phyloP scores from a whole-genome alignment of 306 rosid genomes.

The Astragalus membranaceus region DNA sequence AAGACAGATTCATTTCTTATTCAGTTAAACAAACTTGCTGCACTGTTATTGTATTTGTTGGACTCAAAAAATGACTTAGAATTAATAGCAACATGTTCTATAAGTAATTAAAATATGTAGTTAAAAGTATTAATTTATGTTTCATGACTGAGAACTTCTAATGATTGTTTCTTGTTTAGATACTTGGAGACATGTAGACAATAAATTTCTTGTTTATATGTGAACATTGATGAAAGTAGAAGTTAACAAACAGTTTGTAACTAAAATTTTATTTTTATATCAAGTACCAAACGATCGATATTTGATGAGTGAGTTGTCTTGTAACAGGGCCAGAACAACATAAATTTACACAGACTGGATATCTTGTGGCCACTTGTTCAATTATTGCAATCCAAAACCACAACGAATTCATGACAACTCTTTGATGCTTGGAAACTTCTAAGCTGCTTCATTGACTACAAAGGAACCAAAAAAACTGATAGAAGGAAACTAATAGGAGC shows the following conservation, averaged over 20 bases:
- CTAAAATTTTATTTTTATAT: neutral
- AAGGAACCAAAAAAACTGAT: neutral
- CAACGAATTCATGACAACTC: conserved; percentile 23
- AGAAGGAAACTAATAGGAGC: neutral
- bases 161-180: neutral
- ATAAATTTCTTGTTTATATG: neutral
- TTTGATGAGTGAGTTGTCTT: conserved; percentile 15
- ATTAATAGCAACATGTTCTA: neutral
- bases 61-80: neutral
- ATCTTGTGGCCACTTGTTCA: conserved; percentile 94
- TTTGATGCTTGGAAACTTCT: conserved; percentile 20
- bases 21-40: neutral
- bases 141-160: neutral
- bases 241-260: neutral
- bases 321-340: conserved; percentile 75
- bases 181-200: neutral
- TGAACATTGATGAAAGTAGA: neutral
- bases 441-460: conserved; percentile 31
- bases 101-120: neutral
- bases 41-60: neutral
- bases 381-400: conserved; percentile 69
- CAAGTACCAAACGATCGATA: neutral
- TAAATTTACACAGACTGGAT: conserved; percentile 82
- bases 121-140: neutral
- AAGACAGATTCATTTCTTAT: neutral